Conservation (phyloP, 2,329 filamentous ascomycete species). For the Colletotrichum sp. region DNA sequence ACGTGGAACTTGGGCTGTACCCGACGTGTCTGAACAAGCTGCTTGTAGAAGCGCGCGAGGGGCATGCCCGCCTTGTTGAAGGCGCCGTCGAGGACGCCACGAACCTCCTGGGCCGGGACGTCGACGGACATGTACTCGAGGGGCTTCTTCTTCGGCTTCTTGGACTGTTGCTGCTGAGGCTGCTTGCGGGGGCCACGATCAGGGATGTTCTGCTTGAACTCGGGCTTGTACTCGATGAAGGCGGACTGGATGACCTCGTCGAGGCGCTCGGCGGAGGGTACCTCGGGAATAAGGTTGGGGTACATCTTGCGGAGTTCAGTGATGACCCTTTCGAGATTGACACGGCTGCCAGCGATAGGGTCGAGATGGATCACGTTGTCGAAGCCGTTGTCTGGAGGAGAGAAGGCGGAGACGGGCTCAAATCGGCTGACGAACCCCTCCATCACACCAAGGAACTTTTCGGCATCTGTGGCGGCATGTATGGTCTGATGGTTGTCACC, state of each 20-base stretch:
- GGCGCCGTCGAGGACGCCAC: constrained; percentile 67
- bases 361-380: constrained; percentile 87
- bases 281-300: constrained; percentile 73
- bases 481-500: constrained; percentile 99
- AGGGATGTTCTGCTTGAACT: constrained; percentile 77
- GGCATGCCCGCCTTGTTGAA: constrained; percentile 58
- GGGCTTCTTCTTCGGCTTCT: constrained; percentile 48
- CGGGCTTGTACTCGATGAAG: constrained; percentile 77
- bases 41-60: constrained; percentile 72
- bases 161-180: constrained; percentile 32
- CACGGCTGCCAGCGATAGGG: constrained; percentile 75
- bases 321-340: constrained; percentile 84
- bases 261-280: constrained; percentile 76
- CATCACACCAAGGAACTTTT: constrained; percentile 90
- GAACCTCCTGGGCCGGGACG: constrained; percentile 47
- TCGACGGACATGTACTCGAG: constrained; percentile 64
- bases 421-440: constrained; percentile 90
- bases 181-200: constrained; percentile 52
- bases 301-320: constrained; percentile 75
- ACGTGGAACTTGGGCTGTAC: constrained; percentile 91
- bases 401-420: constrained; percentile 72
- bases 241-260: constrained; percentile 80
- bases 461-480: constrained; percentile 75
- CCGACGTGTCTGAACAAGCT: constrained; percentile 74
- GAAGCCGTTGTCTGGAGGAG: constrained; percentile 79